These are phyloP conservation scores for Stenogyne calaminthoides DNA, from an alignment of 305 asterid species.

Conservation along the genomic window DNA sequence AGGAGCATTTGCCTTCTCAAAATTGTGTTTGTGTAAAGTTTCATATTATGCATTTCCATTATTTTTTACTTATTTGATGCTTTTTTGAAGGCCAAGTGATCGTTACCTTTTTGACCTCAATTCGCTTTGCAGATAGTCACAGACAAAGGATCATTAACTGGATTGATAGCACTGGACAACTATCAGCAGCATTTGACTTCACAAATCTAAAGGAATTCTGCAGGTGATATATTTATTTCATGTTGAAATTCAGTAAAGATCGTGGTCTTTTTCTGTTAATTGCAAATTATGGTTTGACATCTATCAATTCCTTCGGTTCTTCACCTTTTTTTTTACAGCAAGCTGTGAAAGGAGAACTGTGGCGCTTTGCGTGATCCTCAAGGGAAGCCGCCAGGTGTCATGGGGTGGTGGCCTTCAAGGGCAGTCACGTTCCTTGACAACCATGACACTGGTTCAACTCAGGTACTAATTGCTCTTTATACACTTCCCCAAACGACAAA, in stretches of 20 bases:
- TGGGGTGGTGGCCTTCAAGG: constrained; percentile 99
- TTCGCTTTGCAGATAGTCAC: constrained; percentile 72
- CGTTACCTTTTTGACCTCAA: neutral
- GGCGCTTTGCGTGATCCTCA: constrained; percentile 87
- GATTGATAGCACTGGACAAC: constrained; percentile 86
- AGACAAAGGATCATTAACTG: constrained; percentile 86
- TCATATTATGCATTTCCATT: neutral
- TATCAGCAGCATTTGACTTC: constrained; percentile 93
- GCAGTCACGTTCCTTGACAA: constrained; percentile 92
- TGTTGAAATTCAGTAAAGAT: neutral
- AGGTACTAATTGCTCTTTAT: constrained; percentile 49
- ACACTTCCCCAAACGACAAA: neutral
- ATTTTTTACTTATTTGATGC: constrained; percentile 5
- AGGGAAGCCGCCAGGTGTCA: constrained; percentile 93
- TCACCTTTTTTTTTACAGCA: constrained; percentile 42
- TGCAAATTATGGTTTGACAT: neutral
- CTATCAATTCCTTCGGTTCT: too few relatives aligned
- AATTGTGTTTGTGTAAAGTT: neutral
- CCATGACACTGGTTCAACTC: constrained; percentile 98
- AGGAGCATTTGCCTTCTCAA: neutral
- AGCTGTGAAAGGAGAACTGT: constrained; percentile 93
- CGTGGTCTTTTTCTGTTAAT: neutral
- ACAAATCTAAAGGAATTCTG: constrained; percentile 95
- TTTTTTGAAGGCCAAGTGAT: constrained; percentile 13
- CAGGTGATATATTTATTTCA: constrained; percentile 54